Evolutionary conservation across 1,284 basidiomycete species (phyloP), one percentile per base, ranked within the genome.

Genomic region (Polyporus tsugae): DNA sequence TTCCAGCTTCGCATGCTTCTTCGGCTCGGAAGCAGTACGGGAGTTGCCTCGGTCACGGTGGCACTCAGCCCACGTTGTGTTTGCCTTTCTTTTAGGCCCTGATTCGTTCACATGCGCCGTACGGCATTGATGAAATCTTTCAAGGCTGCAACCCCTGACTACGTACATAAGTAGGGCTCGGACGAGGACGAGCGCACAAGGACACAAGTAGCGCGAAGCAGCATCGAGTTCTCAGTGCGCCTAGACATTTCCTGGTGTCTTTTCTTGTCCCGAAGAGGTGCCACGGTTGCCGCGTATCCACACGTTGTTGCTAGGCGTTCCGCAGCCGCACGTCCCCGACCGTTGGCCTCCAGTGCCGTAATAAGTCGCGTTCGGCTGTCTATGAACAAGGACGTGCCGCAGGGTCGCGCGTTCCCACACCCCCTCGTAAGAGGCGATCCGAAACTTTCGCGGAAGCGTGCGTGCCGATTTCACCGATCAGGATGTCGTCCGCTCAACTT

Each of bases 1-100:
- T 33, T 41, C 64, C 29, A 41, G 58, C 58, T 60, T 60, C 64
- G 36, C 49, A 38, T 35, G 63, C 64, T 65, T 65, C 64, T 58
- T 38, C 36, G 46, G 35, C 46, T 42, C 65, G 60, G 65, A 29
- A 62, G 39, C 65, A 62, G 33, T 62, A 44, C 52, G 60, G 65
- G 35, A 33, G 15, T 19, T 62, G 25, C 25, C 60, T 44, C 36
- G 22, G 46, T 52, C 46, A 25, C 39, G 60, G 60, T 41, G 33
- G 38, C 38, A 49, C 61, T 46, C 52, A 29, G 61, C 39, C 35
- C 65, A 62, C 65, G 60, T 62, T 66, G 41, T 61, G 42, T 66
- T 66, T 62, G 60, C 41, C 61, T 66, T 66, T 66, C 65, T 35
- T 41, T 46, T 61, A 38, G 52, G 15, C 13, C 4, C 58, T 6